These are phyloP conservation scores for Pascua sp. DNA, from an alignment of 1,284 basidiomycete species.

Conservation along the genomic window DNA sequence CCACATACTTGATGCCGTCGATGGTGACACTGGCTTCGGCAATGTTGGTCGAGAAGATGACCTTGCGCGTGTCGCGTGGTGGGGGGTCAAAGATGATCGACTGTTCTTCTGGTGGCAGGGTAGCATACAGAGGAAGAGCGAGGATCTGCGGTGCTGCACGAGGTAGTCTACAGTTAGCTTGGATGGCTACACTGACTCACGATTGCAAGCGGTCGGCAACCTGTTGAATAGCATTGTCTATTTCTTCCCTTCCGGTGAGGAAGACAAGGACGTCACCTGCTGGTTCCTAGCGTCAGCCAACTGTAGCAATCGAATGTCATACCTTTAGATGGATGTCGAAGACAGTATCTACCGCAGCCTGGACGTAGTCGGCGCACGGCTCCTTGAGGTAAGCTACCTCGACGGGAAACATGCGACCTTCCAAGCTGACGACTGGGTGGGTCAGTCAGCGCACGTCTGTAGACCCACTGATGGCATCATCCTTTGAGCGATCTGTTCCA, in stretches of 20 bases:
- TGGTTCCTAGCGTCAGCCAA: conserved; percentile 57
- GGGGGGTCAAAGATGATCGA: conserved; percentile 74
- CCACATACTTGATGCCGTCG: conserved; percentile 89
- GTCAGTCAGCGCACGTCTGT: no score
- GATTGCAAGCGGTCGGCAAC: conserved; percentile 71
- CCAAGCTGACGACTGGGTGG: conserved; percentile 74
- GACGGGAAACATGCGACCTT: conserved; percentile 90
- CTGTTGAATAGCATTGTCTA: conserved; percentile 78
- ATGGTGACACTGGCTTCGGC: conserved; percentile 97
- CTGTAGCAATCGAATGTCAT: conserved; percentile 16
- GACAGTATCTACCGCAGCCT: conserved; percentile 75
- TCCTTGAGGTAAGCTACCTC: conserved; percentile 72
- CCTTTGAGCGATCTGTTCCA: conserved; percentile 41
- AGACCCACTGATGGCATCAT: conserved; percentile 46
- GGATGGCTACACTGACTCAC: conserved; percentile 53
- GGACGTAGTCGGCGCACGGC: conserved; percentile 74
- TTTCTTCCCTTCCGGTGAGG: conserved; percentile 94
- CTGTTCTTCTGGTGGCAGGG: conserved; percentile 80
- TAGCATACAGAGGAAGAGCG: conserved; percentile 80
- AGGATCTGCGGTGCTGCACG: conserved; percentile 59
- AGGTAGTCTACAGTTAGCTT: conserved; percentile 59
- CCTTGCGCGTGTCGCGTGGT: conserved; percentile 72
- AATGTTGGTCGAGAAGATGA: conserved; percentile 91
- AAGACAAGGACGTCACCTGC: conserved; percentile 88
- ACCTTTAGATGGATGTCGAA: conserved; percentile 84